These are phyloP conservation scores for Pichia cactophila DNA, from an alignment of 1,139 yeast species.

Conservation along the genomic window DNA sequence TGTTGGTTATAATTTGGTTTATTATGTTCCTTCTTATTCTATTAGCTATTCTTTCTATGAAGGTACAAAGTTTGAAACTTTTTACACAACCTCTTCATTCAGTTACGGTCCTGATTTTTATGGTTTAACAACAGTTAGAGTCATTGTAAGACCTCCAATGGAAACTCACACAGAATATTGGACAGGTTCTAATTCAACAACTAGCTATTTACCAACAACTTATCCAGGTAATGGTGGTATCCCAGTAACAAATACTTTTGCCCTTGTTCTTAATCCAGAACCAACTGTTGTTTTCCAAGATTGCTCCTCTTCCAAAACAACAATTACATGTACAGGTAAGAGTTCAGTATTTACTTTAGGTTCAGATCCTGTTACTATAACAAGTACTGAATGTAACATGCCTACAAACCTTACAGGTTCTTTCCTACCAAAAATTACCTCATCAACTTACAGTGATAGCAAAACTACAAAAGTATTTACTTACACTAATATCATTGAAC, in stretches of 20 bases:
- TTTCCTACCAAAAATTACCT: not conserved
- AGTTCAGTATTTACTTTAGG: not conserved
- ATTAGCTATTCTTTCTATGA: not conserved
- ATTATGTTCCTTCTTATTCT: conserved; percentile 4
- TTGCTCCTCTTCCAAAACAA: not conserved
- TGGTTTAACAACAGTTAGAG: conserved; percentile 1
- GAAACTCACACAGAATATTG: not conserved
- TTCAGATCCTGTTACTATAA: not conserved
- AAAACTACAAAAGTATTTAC: not conserved
- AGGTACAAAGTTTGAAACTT: conserved; percentile 1
- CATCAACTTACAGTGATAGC: not conserved
- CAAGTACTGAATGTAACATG: not conserved
- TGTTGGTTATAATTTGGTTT: not conserved
- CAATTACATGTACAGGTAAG: not conserved
- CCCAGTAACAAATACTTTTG: conserved; percentile 1
- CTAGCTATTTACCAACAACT: not conserved
- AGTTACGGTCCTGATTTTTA: conserved; percentile 1
- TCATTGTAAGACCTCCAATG: conserved; percentile 3
- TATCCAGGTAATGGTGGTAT: not conserved
- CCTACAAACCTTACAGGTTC: not conserved
- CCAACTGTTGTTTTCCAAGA: not conserved
- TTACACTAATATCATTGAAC: not conserved
- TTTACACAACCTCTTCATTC: not conserved
- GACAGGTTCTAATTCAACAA: not conserved
- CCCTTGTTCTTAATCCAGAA: not conserved